Percentiles rank a stretch among this genome's conserved stretches.
Conservation (phyloP, 2,329 filamentous ascomycete genomes). For the Ophiostoma sp. region DNA sequence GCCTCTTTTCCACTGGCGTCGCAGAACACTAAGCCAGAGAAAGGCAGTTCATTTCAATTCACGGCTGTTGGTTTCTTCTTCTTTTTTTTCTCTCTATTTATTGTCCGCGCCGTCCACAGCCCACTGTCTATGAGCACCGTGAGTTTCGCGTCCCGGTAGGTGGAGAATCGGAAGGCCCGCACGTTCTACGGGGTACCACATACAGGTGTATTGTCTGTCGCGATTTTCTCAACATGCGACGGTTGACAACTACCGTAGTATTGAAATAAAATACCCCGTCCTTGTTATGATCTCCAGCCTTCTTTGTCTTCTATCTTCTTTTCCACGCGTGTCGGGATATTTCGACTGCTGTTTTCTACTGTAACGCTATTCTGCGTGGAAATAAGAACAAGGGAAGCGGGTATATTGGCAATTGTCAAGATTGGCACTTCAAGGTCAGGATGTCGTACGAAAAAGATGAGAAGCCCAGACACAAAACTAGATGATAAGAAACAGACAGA, state of each 20-base stretch:
- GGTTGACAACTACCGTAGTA: background rate
- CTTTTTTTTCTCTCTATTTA: background rate
- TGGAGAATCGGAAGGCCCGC: background rate
- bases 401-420: background rate
- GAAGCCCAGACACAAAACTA: background rate
- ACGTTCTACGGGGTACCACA: background rate
- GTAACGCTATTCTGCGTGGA: background rate
- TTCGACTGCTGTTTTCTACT: background rate
- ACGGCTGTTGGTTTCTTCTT: background rate
- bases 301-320: background rate
- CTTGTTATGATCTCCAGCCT: background rate
- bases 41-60: background rate
- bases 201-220: background rate
- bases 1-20: background rate
- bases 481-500: background rate
- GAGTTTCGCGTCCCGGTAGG: background rate
- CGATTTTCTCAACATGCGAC: background rate
- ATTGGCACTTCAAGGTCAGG: background rate
- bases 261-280: background rate
- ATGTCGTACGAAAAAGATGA: background rate
- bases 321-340: background rate
- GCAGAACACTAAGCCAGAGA: background rate
- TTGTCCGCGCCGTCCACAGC: background rate
- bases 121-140: background rate
- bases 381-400: background rate